Conservation (phyloP, 192 early-diverging fungal species). For the Backusella morwellensis region DNA sequence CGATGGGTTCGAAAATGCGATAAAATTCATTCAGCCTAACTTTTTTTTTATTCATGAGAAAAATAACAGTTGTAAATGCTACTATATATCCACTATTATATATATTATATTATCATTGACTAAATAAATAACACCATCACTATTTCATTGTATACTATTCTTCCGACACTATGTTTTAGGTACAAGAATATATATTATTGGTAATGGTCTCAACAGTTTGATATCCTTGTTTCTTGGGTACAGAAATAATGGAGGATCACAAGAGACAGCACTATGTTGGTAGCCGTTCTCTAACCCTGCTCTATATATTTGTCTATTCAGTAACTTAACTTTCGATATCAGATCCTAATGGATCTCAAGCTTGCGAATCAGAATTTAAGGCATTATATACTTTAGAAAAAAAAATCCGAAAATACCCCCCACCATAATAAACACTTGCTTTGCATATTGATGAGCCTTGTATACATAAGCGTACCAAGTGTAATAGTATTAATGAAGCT, state of each 20-base stretch:
- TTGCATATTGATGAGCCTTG: no score
- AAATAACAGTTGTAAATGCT: background rate
- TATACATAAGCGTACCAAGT: no score
- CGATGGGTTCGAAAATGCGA: slow-evolving; percentile 28
- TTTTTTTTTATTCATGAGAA: background rate
- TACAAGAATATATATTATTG: background rate
- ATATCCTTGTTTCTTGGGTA: slow-evolving; percentile 9
- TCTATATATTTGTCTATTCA: background rate
- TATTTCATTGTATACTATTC: background rate
- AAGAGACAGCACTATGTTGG: slow-evolving; percentile 17
- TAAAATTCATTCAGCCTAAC: background rate
- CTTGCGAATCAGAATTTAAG: no score
- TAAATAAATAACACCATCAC: background rate
- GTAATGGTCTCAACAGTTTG: background rate
- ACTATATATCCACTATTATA: no score
- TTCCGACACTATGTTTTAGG: background rate
- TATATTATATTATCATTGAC: no score
- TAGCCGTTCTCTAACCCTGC: background rate
- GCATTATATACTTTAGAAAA: no score
- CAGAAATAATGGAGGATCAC: background rate
- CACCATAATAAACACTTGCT: no score
- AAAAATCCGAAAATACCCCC: no score
- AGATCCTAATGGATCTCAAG: no score
- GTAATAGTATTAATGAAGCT: no score
- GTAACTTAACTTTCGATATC: no score